Evolutionary conservation across 1,284 basidiomycete species (phyloP).

Genomic region (Trichosporon coremiiforme): DNA sequence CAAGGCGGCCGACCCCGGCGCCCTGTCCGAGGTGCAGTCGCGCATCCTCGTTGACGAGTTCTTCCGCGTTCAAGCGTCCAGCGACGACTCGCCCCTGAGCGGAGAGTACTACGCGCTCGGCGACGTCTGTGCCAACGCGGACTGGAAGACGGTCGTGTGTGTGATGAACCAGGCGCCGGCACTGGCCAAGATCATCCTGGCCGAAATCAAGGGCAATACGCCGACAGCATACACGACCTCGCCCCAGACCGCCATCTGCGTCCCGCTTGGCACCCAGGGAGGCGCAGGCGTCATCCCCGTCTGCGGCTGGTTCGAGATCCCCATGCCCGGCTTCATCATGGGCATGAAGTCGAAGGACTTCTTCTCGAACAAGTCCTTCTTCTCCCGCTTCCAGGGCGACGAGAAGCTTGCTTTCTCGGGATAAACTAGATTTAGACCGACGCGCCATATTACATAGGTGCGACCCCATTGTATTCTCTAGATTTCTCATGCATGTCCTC

Average conservation of each 20-base stretch:
- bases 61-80: slow-evolving; percentile 40
- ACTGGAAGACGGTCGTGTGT: slow-evolving; percentile 44
- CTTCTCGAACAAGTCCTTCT: slow-evolving; percentile 39
- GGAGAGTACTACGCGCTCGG: slow-evolving; percentile 53
- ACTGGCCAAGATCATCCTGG: slow-evolving; percentile 38
- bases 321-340: slow-evolving; percentile 38
- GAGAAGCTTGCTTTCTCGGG: slow-evolving; percentile 32
- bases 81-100: slow-evolving; percentile 28
- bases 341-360: slow-evolving; percentile 40
- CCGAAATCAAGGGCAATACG: slow-evolving; percentile 39
- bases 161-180: slow-evolving; percentile 31
- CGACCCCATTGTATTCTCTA: neutral
- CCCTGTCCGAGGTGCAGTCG: slow-evolving; percentile 40
- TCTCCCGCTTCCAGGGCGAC: slow-evolving; percentile 39
- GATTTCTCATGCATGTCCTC: neutral
- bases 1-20: slow-evolving; percentile 40
- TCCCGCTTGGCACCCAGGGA: slow-evolving; percentile 42
- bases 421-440: neutral
- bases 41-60: slow-evolving; percentile 50
- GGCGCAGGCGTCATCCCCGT: slow-evolving; percentile 41
- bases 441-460: neutral
- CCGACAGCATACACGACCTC: slow-evolving; percentile 39
- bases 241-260: slow-evolving; percentile 33
- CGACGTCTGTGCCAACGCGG: slow-evolving; percentile 46
- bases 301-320: slow-evolving; percentile 33